Conservation (phyloP, 257 asterid genomes). For the Thymus mandschuricus region DNA sequence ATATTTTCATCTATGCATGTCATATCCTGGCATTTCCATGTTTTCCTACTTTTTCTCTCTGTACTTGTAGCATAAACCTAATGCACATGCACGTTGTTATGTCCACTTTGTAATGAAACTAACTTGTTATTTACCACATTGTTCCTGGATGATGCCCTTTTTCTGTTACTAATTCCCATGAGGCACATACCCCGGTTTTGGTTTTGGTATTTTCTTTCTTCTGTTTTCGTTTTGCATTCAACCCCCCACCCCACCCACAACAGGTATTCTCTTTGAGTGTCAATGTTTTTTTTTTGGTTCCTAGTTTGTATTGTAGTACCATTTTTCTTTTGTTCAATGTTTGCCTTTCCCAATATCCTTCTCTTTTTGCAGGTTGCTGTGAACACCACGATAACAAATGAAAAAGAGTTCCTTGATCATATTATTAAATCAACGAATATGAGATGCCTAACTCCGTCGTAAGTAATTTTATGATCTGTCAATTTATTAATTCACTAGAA, state of each 20-base stretch:
- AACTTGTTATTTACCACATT: neutral
- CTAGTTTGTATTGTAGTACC: neutral
- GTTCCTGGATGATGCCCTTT: neutral
- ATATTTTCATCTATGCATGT: neutral
- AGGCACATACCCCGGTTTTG: neutral
- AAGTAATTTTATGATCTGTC: conserved; percentile 37
- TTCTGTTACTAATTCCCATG: neutral
- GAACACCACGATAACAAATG: conserved; percentile 81
- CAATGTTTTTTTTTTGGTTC: neutral
- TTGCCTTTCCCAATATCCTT: neutral
- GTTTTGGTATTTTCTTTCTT: neutral
- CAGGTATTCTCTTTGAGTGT: neutral
- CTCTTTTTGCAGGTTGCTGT: conserved; percentile 83
- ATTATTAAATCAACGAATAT: conserved; percentile 95
- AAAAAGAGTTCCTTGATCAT: conserved; percentile 93
- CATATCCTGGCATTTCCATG: neutral
- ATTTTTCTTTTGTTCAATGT: conserved; percentile 8
- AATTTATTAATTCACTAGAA: no score
- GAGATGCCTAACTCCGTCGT: conserved; percentile 94
- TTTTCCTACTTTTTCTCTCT: neutral
- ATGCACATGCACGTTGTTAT: neutral
- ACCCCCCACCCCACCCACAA: neutral
- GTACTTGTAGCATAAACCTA: neutral
- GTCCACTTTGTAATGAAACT: neutral
- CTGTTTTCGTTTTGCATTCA: conserved; percentile 2